Evolutionary conservation across 331 rosid genomes (phyloP).

Genomic region (Erythrophleum ivorense): DNA sequence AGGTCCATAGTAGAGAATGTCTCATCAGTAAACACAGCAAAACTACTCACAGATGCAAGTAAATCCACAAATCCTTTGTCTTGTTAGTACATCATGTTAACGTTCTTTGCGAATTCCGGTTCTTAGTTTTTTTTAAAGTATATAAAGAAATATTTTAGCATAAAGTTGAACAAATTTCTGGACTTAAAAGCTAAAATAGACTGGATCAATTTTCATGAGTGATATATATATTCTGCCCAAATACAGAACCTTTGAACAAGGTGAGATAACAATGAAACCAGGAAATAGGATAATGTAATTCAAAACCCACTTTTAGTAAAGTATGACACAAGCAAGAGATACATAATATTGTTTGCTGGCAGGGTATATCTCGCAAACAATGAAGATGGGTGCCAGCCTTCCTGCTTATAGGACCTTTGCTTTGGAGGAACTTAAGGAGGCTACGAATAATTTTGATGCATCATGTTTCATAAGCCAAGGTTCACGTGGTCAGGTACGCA

Average conservation of each 20-base stretch:
- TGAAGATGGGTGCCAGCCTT: conserved; percentile 87
- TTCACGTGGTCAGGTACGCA: conserved; percentile 70
- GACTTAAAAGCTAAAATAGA: background rate
- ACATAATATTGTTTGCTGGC: conserved; percentile 31
- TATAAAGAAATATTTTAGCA: background rate
- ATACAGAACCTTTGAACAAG: background rate
- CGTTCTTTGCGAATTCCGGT: background rate
- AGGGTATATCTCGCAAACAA: conserved; percentile 89
- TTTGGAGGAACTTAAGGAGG: conserved; percentile 91
- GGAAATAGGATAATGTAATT: conserved; percentile 19
- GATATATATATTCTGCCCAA: conserved; percentile 12
- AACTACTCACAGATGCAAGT: conserved; percentile 94
- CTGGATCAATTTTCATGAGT: background rate
- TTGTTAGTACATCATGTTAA: conserved; percentile 20
- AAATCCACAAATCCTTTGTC: conserved; percentile 46
- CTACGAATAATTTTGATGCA: conserved; percentile 76
- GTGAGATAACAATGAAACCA: background rate
- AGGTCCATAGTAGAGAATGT: conserved; percentile 67
- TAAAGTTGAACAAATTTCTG: conserved; percentile 25
- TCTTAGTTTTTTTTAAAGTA: background rate
- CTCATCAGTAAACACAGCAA: conserved; percentile 70
- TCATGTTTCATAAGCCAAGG: conserved; percentile 70
- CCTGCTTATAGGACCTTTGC: conserved; percentile 89
- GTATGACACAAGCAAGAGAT: background rate
- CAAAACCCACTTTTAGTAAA: conserved; percentile 21